Conservation (phyloP, 2,329 filamentous ascomycete species). For the Fusarium sp. region DNA sequence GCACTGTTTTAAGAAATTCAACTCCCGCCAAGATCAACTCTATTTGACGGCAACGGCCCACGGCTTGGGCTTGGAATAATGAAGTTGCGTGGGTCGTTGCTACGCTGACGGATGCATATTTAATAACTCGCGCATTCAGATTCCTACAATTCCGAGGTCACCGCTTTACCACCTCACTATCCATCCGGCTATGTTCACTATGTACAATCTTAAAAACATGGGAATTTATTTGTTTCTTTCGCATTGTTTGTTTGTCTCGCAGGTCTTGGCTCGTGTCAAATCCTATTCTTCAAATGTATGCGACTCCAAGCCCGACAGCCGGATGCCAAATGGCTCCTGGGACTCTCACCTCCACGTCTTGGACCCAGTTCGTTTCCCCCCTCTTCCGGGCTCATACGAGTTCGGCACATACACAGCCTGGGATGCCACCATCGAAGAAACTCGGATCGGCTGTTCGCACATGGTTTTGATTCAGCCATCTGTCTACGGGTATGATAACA, state of each 20-base stretch:
- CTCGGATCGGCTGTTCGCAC: not conserved
- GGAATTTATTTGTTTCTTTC: not conserved
- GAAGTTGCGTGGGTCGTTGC: not conserved
- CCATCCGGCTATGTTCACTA: fast-evolving
- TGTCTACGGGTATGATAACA: not conserved
- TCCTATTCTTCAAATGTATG: not conserved
- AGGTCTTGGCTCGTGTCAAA: fast-evolving
- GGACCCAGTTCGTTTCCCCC: not conserved
- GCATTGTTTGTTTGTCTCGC: not conserved
- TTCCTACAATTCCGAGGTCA: fast-evolving
- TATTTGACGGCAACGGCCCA: not conserved
- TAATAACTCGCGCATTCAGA: not conserved
- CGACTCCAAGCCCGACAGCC: not conserved
- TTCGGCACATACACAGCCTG: not conserved
- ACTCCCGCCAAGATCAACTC: not conserved
- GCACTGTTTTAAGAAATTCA: fast-evolving
- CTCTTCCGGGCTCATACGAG: not conserved
- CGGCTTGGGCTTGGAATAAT: not conserved
- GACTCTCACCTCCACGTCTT: not conserved
- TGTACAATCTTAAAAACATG: fast-evolving
- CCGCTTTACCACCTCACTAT: no score
- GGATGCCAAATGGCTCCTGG: not conserved
- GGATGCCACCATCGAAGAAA: not conserved
- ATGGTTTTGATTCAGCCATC: not conserved
- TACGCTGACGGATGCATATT: not conserved